Percentiles rank a stretch among this genome's conserved stretches.
Evolutionary conservation across 192 early-diverging fungal species (phyloP).

Genomic region (Gamsiella multidivaricata): DNA sequence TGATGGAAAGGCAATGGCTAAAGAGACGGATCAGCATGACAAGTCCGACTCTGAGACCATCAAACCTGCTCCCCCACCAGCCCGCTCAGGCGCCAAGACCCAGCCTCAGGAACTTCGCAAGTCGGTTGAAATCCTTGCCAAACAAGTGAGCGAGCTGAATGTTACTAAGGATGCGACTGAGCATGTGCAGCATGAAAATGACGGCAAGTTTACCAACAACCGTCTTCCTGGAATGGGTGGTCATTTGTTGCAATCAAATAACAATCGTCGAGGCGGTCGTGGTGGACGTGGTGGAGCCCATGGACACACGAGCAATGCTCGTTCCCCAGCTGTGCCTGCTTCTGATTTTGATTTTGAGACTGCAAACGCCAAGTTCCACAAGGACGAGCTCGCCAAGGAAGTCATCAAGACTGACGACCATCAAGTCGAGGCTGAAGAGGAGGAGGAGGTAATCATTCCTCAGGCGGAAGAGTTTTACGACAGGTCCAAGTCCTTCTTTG

Average conservation of each 20-base stretch:
- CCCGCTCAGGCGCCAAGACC: slow-evolving; percentile 44
- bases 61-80: slow-evolving; percentile 54
- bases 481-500: slow-evolving; percentile 91
- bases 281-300: slow-evolving; percentile 55
- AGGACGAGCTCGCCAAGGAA: slow-evolving; percentile 83
- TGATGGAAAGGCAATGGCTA: slow-evolving; percentile 14
- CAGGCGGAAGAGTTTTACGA: slow-evolving; percentile 75
- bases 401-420: slow-evolving; percentile 65
- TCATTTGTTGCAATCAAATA: slow-evolving; percentile 61
- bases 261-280: slow-evolving; percentile 57
- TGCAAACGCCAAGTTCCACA: slow-evolving; percentile 95
- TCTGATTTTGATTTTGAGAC: slow-evolving; percentile 97
- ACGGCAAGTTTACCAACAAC: slow-evolving; percentile 18
- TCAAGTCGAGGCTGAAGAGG: slow-evolving; percentile 53
- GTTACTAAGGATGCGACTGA: slow-evolving; percentile 42
- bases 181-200: slow-evolving; percentile 44
- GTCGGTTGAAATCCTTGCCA: slow-evolving; percentile 66
- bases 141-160: slow-evolving; percentile 65
- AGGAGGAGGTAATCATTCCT: slow-evolving; percentile 66
- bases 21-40: slow-evolving; percentile 19
- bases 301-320: slow-evolving; percentile 53
- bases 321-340: slow-evolving; percentile 61
- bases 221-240: slow-evolving; percentile 66
- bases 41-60: slow-evolving; percentile 52
- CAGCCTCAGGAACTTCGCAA: slow-evolving; percentile 53